phyloP scores from a whole-genome alignment of 2,329 filamentous ascomycete genomes.

The Colletotrichum cordylinicola region DNA sequence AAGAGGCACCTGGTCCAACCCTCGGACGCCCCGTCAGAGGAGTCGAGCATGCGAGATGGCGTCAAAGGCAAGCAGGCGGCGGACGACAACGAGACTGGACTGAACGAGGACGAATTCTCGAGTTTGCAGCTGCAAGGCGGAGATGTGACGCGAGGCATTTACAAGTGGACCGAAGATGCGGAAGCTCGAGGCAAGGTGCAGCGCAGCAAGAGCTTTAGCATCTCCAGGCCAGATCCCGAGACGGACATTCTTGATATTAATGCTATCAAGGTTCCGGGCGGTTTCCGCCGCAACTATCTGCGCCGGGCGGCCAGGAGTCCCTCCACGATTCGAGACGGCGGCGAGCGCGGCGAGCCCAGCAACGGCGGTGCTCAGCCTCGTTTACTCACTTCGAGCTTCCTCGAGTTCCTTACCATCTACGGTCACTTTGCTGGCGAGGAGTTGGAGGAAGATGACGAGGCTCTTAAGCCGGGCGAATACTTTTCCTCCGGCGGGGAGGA shows the following conservation, averaged over 20 bases:
- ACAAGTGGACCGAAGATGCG: constrained; percentile 93
- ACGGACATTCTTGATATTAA: constrained; percentile 84
- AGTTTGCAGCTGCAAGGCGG: constrained; percentile 92
- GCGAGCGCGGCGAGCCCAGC: constrained; percentile 40
- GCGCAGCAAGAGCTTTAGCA: constrained; percentile 87
- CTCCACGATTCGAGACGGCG: constrained; percentile 43
- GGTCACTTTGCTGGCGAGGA: constrained; percentile 98
- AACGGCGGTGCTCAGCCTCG: constrained; percentile 53
- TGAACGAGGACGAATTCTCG: constrained; percentile 83
- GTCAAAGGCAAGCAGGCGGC: constrained; percentile 61
- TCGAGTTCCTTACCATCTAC: constrained; percentile 94
- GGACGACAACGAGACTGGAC: constrained; percentile 38
- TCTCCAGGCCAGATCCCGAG: constrained; percentile 79
- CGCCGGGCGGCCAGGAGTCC: constrained; percentile 76
- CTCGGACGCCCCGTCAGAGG: constrained; percentile 54
- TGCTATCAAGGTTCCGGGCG: constrained; percentile 90
- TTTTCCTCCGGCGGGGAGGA: constrained; percentile 81
- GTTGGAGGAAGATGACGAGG: constrained; percentile 95
- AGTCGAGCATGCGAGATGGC: constrained; percentile 47
- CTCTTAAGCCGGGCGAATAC: constrained; percentile 85
- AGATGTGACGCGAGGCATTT: constrained; percentile 93
- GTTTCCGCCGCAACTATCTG: constrained; percentile 90
- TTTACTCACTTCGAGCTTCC: constrained; percentile 88
- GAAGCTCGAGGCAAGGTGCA: constrained; percentile 72
- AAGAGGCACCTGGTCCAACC: constrained; percentile 86